Evolutionary conservation across 768 basidiomycete genomes (phyloP), one percentile per base, ranked within the genome.

Genomic region (Macrolepiota fuliginosa): DNA sequence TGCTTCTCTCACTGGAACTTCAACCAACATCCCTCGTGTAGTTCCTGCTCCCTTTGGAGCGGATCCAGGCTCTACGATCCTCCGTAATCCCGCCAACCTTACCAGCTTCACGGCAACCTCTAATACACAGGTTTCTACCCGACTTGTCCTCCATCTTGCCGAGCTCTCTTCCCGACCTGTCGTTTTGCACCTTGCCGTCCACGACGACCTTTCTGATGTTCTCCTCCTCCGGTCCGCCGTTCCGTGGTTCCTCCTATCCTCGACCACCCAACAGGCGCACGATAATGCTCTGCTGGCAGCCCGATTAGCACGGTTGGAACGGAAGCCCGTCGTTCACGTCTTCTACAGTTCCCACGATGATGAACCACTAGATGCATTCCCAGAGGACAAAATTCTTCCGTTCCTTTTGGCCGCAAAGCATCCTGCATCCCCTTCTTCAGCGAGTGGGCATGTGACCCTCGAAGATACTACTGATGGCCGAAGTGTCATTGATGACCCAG

Each of bases 271-370:
- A 70, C 83, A 94, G 69, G 92, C 94, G 3, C 91, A 96, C 67
- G 92, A 96, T 70, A 89, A 98, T 72, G 91, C 94, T 24, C 76
- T 98, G 37, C 82, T 98, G 17, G 93, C 94, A 13, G 87, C 92
- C 54, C 84, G 88, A 46, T 75, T 98, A 54, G 92, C 96, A 0
- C 81, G 81, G 39, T 72, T 81, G 6, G 85, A 90, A 67, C 79
- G 79, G 58, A 89, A 85, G 66, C 87, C 89, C 4, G 92, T 96
- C n/a, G 78, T 97, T 25, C 96, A 98, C 71, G 87, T 83, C 13
- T 97, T 94, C 74, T 87, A 90, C 67, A 69, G 78, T 7, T 74
- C 69, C 1, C 71, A 71, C 1, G 70, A 75, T 22, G 72, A 74
- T 15, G 77, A 81, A 27, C 64, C 70, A 5, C 69, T 83, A 11